phyloP scores from a whole-genome alignment of 2,329 filamentous ascomycete species.

The Microcyclosporella mali region DNA sequence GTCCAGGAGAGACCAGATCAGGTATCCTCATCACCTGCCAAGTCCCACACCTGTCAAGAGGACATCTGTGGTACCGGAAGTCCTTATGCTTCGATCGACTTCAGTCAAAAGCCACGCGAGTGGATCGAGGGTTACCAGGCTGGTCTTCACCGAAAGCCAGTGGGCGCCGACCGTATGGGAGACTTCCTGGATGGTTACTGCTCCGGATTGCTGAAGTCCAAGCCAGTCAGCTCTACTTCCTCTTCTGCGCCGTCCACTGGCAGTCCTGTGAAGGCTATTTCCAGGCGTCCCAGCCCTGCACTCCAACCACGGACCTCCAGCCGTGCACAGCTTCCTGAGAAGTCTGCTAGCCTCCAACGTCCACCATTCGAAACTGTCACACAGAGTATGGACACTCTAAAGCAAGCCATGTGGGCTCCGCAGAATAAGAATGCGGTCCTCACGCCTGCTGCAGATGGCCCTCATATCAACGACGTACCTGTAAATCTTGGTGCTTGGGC shows the following conservation, averaged over 20 bases:
- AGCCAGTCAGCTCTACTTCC: slow-evolving; percentile 4
- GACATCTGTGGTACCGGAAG: slow-evolving; percentile 9
- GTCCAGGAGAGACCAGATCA: slow-evolving; percentile 23
- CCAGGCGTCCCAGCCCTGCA: slow-evolving; percentile 24
- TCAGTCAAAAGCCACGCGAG: slow-evolving; percentile 23
- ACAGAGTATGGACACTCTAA: slow-evolving; percentile 25
- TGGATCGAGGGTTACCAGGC: slow-evolving; percentile 30
- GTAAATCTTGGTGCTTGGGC: slow-evolving; percentile 29
- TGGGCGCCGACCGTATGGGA: slow-evolving; percentile 22
- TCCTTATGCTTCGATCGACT: slow-evolving; percentile 16
- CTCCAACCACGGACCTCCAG: slow-evolving; percentile 11
- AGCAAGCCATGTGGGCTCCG: slow-evolving; percentile 28
- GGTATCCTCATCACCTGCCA: slow-evolving; percentile 15
- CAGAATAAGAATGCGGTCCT: slow-evolving; percentile 31
- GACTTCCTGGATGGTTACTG: slow-evolving; percentile 33
- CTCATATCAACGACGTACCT: slow-evolving; percentile 20
- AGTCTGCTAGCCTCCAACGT: slow-evolving; percentile 3
- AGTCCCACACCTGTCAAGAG: slow-evolving; percentile 9
- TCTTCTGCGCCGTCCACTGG: slow-evolving; percentile 15
- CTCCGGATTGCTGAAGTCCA: slow-evolving; percentile 27
- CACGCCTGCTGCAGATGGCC: slow-evolving; percentile 25
- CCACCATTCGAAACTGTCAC: slow-evolving; percentile 20
- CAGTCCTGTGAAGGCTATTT: slow-evolving; percentile 20
- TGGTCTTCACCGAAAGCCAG: slow-evolving; percentile 26
- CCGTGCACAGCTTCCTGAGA: slow-evolving; percentile 8